phyloP scores from a whole-genome alignment of 441 rosid genomes.

The Flueggea neowawraea region DNA sequence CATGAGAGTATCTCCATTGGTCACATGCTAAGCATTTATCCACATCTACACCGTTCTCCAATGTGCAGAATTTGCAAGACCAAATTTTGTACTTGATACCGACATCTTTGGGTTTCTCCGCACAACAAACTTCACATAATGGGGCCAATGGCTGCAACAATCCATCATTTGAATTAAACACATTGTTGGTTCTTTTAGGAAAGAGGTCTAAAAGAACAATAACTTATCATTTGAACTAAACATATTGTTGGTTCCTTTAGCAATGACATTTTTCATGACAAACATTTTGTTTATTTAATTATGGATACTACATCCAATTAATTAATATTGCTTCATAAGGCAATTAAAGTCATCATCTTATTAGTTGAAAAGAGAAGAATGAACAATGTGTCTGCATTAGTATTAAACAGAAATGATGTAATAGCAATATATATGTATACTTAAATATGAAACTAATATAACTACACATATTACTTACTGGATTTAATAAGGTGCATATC shows the following conservation, averaged over 20 bases:
- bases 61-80: conserved; percentile 75
- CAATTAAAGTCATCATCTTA: no score
- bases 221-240: no score
- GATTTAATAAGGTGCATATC: conserved; percentile 74
- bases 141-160: conserved; percentile 60
- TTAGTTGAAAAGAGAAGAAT: no score
- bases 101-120: conserved; percentile 47
- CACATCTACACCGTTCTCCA: conserved; percentile 54
- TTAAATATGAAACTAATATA: background rate
- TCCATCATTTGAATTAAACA: conserved; percentile 7
- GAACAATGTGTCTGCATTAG: no score
- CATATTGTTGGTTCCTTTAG: background rate
- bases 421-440: background rate
- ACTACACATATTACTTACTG: conserved; percentile 44
- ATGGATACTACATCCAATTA: no score
- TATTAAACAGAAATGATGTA: background rate
- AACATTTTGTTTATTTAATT: no score
- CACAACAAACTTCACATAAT: conserved; percentile 51
- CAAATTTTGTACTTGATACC: conserved; percentile 43
- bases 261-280: no score
- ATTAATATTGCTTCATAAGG: no score
- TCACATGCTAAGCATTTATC: conserved; percentile 81
- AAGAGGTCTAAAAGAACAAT: no score
- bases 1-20: conserved; percentile 83
- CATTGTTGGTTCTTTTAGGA: no score